phyloP scores from a whole-genome alignment of 306 rosid species.

The Chamaecrista fasciculata region DNA sequence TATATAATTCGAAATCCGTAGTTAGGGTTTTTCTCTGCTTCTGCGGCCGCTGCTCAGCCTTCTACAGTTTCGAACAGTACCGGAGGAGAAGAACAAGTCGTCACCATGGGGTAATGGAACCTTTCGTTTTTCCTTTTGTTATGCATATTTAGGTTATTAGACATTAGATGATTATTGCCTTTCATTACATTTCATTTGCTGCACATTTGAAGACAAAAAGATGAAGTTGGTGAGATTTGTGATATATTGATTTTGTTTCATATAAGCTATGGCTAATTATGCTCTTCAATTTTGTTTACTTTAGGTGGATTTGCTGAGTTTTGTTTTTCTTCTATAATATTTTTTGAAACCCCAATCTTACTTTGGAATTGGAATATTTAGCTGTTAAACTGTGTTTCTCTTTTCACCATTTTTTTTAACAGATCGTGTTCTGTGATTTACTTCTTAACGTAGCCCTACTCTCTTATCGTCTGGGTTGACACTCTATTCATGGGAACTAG shows the following conservation, averaged over 20 bases:
- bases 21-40: constrained; percentile 32
- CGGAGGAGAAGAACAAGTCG: not conserved
- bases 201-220: not conserved
- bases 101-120: constrained; percentile 54
- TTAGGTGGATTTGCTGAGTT: not conserved
- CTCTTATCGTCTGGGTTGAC: not conserved
- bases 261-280: too few species aligned
- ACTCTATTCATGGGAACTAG: not conserved
- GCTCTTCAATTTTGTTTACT: not conserved
- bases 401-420: not conserved
- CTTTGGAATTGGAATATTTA: not conserved
- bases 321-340: not conserved
- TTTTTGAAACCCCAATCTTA: not conserved
- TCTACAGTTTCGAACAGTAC: not conserved
- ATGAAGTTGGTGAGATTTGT: not conserved
- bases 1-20: too few species aligned
- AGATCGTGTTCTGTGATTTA: not conserved
- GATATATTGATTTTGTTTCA: not conserved
- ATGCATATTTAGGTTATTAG: not conserved
- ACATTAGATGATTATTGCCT: not conserved
- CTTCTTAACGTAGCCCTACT: not conserved
- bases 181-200: not conserved
- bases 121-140: not conserved
- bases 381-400: not conserved
- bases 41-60: not conserved